A percentile compares a stretch with the other conserved stretches of the same genome.
These are phyloP conservation scores for Protomyces inouyei DNA, from an alignment of 1,139 yeast species.

Conservation along the genomic window DNA sequence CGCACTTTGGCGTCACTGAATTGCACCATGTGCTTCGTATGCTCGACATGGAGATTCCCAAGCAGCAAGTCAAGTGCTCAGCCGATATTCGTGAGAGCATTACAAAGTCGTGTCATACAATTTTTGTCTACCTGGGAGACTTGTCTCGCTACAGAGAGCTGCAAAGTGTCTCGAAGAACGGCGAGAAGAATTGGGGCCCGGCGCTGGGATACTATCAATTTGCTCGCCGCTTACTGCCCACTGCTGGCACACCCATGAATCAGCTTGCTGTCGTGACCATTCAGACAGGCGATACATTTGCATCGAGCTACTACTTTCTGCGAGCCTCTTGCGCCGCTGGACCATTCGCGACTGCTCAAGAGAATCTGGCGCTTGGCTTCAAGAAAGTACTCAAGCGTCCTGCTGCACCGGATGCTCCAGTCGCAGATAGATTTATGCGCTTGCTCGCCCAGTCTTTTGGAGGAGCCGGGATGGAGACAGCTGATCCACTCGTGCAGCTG, in stretches of 20 bases:
- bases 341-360: conserved; percentile 32
- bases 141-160: conserved; percentile 34
- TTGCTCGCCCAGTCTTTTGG: background rate
- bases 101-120: conserved; percentile 29
- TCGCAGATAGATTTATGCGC: background rate
- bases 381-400: conserved; percentile 28
- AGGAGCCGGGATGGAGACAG: background rate
- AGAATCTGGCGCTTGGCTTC: conserved; percentile 31
- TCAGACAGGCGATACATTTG: conserved; percentile 28
- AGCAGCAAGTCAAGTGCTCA: background rate
- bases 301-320: conserved; percentile 32
- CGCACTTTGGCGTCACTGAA: conserved; percentile 28
- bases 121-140: conserved; percentile 33
- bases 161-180: conserved; percentile 26
- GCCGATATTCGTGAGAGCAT: conserved; percentile 15
- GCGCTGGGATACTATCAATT: conserved; percentile 32
- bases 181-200: conserved; percentile 31
- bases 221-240: conserved; percentile 32
- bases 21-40: conserved; percentile 26
- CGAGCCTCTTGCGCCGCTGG: conserved; percentile 32
- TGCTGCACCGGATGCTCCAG: background rate
- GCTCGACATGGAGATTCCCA: conserved; percentile 23
- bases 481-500: background rate
- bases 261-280: conserved; percentile 34
- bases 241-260: conserved; percentile 32